Evolutionary conservation across 148 eudicot species (phyloP).

Genomic region (Persicaria tinctoria): DNA sequence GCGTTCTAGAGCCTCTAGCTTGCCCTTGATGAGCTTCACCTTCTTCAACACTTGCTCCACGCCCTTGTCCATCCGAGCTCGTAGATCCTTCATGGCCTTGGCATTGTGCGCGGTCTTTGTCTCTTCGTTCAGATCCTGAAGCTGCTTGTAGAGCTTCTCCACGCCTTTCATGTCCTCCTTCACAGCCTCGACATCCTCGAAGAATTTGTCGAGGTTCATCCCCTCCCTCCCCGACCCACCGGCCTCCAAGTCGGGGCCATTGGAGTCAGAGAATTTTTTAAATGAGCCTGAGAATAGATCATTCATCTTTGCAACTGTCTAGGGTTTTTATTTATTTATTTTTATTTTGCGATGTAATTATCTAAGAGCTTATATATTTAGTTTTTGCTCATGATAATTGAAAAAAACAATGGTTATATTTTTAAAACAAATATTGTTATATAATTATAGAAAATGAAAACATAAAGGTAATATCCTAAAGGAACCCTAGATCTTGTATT

Average conservation of each 20-base stretch:
- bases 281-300: conserved; percentile 18
- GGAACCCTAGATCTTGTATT: no score
- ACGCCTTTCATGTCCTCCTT: conserved; percentile 33
- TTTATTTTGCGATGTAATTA: no score
- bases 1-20: conserved; percentile 38
- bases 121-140: conserved; percentile 33
- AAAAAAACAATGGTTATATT: no score
- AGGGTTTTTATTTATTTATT: no score
- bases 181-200: conserved; percentile 35
- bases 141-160: conserved; percentile 19
- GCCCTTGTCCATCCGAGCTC: conserved; percentile 45
- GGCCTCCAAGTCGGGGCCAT: conserved; percentile 4
- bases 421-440: no score
- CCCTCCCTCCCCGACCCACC: conserved; percentile 7
- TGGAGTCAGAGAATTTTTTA: background rate
- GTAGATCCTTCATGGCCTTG: conserved; percentile 29
- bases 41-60: conserved; percentile 31
- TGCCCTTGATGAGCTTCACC: conserved; percentile 38
- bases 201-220: conserved; percentile 45
- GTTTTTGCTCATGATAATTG: no score
- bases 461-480: no score
- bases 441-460: no score
- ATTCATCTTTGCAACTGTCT: conserved; percentile 4
- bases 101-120: conserved; percentile 41
- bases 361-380: no score